Conservation (phyloP, 257 asterid species). For the Petunia secreta region DNA sequence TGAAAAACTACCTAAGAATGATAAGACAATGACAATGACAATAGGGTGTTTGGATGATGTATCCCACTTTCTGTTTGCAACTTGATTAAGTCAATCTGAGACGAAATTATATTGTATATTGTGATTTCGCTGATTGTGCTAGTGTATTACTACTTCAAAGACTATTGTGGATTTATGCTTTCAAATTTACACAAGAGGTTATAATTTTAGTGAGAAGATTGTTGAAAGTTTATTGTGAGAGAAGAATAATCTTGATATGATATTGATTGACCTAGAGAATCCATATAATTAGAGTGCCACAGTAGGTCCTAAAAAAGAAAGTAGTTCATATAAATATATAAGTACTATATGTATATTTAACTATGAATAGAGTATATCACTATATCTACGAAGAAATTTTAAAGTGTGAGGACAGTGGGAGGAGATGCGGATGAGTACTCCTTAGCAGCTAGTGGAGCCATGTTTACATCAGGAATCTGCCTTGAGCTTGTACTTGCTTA, state of each 20-base stretch:
- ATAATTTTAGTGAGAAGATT: background rate
- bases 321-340: background rate
- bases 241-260: background rate
- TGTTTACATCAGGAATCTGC: background rate
- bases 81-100: background rate
- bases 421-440: background rate
- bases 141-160: background rate
- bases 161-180: background rate
- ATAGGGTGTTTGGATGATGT: background rate
- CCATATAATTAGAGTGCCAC: background rate
- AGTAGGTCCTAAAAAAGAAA: background rate
- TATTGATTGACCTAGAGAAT: background rate
- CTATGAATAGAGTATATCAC: no score
- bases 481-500: background rate
- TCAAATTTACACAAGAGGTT: background rate
- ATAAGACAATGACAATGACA: background rate
- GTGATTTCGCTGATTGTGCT: slow-evolving; percentile 10
- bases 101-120: background rate
- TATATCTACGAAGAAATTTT: no score
- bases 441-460: background rate
- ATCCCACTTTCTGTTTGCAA: background rate
- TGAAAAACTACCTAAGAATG: background rate
- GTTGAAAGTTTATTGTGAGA: slow-evolving; percentile 3
- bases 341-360: no score
- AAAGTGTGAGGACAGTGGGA: background rate